phyloP scores from a whole-genome alignment of 257 asterid genomes.

The Euphrasia confusa region DNA sequence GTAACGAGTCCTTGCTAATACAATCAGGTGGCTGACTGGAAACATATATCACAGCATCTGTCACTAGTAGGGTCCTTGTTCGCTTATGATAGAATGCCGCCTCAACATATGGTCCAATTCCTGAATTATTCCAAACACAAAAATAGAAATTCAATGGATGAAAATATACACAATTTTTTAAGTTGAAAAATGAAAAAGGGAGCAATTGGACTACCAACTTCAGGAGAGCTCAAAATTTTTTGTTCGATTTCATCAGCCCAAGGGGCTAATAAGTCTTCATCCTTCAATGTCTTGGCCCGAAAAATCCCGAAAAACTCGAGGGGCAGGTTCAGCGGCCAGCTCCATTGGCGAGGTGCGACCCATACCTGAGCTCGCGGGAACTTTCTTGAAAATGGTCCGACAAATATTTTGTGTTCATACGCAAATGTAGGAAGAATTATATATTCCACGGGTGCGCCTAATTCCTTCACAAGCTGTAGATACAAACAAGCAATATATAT shows the following conservation, averaged over 20 bases:
- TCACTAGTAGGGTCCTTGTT: constrained; percentile 69
- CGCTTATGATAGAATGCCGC: constrained; percentile 94
- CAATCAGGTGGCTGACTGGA: constrained; percentile 83
- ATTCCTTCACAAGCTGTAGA: constrained; percentile 82
- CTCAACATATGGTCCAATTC: constrained; percentile 97
- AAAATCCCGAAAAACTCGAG: constrained; percentile 92
- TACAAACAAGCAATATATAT: constrained; percentile 1
- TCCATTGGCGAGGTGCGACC: constrained; percentile 99
- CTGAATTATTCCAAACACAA: constrained; percentile 30
- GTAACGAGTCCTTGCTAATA: constrained; percentile 74
- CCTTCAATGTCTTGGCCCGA: constrained; percentile 57
- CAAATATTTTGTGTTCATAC: constrained; percentile 90
- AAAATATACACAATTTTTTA: not conserved
- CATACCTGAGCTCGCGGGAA: constrained; percentile 86
- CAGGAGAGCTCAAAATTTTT: constrained; percentile 87
- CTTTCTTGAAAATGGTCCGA: constrained; percentile 97
- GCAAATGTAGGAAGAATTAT: constrained; percentile 91
- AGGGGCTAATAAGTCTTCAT: constrained; percentile 59
- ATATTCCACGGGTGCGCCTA: constrained; percentile 77
- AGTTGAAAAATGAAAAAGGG: not conserved
- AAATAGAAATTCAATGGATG: not conserved
- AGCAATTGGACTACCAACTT: constrained; percentile 62
- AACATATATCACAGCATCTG: constrained; percentile 93
- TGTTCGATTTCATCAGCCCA: constrained; percentile 92
- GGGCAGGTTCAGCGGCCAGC: constrained; percentile 90